Conservation (phyloP, 805 yeast genomes). For the Saccharomycopsis sp. region DNA sequence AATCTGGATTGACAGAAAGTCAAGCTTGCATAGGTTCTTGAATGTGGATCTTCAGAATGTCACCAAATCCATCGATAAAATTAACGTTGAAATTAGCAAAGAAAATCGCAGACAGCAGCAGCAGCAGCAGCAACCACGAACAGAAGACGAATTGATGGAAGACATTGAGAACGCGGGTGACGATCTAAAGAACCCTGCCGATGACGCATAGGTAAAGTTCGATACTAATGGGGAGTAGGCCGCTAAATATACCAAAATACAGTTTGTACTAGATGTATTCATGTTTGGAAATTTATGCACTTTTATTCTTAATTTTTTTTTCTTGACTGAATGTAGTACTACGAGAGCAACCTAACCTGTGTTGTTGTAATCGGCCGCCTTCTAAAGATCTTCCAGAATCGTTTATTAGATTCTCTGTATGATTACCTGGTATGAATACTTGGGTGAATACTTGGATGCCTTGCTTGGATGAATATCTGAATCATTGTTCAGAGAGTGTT, state of each 20-base stretch:
- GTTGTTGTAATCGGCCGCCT: background rate
- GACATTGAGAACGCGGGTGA: background rate
- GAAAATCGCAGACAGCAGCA: background rate
- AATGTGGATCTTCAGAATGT: conserved; percentile 11
- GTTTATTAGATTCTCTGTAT: too few relatives aligned
- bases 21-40: conserved; percentile 12
- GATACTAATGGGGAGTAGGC: background rate
- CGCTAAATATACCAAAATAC: background rate
- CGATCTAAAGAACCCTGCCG: background rate
- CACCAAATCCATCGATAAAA: conserved; percentile 4
- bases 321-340: too few relatives aligned
- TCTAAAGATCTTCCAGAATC: background rate
- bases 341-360: too few relatives aligned
- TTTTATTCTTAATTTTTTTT: background rate
- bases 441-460: too few relatives aligned
- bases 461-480: too few relatives aligned
- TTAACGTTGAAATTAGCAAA: conserved; percentile 3
- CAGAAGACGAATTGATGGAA: background rate
- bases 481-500: too few relatives aligned
- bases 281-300: background rate
- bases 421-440: too few relatives aligned
- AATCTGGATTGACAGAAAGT: conserved; percentile 16
- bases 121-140: background rate
- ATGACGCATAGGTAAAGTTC: background rate
- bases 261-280: background rate